These are phyloP conservation scores for Boletus huronensis DNA, from an alignment of 768 basidiomycete genomes.

Conservation along the genomic window DNA sequence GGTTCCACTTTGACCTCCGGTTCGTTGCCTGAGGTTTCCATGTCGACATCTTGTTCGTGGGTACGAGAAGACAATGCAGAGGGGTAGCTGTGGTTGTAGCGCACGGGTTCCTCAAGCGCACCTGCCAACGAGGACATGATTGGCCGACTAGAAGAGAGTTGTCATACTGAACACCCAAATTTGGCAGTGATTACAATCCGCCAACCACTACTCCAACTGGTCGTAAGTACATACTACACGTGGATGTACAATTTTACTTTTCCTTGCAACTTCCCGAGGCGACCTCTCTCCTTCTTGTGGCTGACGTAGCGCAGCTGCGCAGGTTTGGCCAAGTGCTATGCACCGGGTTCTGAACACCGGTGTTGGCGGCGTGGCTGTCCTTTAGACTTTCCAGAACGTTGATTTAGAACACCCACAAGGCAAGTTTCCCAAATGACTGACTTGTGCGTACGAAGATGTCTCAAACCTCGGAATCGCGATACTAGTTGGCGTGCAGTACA, in stretches of 20 bases:
- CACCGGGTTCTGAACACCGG: neutral
- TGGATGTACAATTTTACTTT: neutral
- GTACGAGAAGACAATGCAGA: slow-evolving; percentile 3
- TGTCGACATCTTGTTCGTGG: slow-evolving; percentile 39
- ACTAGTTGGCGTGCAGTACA: slow-evolving; percentile 16
- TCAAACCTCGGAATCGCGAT: slow-evolving; percentile 19
- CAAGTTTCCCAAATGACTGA: neutral
- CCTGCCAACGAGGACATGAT: slow-evolving; percentile 60
- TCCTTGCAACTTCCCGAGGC: neutral
- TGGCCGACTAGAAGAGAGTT: neutral
- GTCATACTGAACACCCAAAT: slow-evolving; percentile 8
- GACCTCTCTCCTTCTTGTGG: neutral
- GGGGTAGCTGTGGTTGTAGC: slow-evolving; percentile 18
- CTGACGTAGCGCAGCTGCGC: neutral
- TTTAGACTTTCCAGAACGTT: slow-evolving; percentile 13
- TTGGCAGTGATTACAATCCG: neutral
- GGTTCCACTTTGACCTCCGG: slow-evolving; percentile 19
- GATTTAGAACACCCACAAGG: slow-evolving; percentile 1
- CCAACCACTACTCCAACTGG: neutral
- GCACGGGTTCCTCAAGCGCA: slow-evolving; percentile 43
- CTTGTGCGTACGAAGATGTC: neutral
- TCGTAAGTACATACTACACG: neutral
- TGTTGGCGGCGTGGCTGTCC: slow-evolving; percentile 13
- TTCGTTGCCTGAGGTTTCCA: slow-evolving; percentile 29
- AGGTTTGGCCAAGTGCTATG: slow-evolving; percentile 6